phyloP scores from a whole-genome alignment of 2,329 filamentous ascomycete species.

The Juglanconis oblonga region DNA sequence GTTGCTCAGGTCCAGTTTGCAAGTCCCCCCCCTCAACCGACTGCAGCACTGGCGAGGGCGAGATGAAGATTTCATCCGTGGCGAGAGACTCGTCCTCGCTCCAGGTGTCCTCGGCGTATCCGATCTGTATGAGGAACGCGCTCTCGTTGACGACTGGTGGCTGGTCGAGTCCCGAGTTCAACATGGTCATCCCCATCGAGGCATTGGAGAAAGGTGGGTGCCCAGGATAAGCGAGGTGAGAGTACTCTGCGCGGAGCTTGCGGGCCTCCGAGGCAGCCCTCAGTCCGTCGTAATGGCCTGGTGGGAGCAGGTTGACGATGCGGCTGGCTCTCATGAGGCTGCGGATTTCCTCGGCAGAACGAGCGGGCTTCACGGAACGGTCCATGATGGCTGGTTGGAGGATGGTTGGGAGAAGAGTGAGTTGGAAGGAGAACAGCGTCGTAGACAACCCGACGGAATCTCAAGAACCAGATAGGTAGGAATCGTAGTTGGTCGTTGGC shows the following conservation, averaged over 20 bases:
- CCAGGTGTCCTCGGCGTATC: neutral
- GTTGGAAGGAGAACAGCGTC: too few relatives aligned
- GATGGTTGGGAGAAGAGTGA: too few relatives aligned
- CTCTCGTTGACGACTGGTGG: conserved; percentile 1
- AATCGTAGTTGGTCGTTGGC: too few relatives aligned
- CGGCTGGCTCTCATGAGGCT: neutral
- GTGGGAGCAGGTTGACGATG: neutral
- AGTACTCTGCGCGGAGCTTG: neutral
- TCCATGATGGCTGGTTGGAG: neutral
- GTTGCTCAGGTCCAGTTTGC: too few relatives aligned
- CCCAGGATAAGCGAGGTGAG: neutral
- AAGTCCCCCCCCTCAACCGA: too few relatives aligned
- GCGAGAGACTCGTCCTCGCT: too few relatives aligned
- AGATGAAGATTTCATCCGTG: too few relatives aligned
- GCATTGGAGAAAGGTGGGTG: conserved; percentile 12
- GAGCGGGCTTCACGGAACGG: neutral
- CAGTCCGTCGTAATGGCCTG: neutral
- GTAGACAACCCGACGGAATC: too few relatives aligned
- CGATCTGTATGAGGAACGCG: neutral
- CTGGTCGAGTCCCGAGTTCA: neutral
- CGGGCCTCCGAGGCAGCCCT: too few relatives aligned
- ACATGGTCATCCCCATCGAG: neutral
- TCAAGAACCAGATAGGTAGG: too few relatives aligned
- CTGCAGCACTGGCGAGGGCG: too few relatives aligned
- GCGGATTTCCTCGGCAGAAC: neutral